Conservation (phyloP, 1,139 yeast genomes). For the Blastobotrys arbuscula region DNA sequence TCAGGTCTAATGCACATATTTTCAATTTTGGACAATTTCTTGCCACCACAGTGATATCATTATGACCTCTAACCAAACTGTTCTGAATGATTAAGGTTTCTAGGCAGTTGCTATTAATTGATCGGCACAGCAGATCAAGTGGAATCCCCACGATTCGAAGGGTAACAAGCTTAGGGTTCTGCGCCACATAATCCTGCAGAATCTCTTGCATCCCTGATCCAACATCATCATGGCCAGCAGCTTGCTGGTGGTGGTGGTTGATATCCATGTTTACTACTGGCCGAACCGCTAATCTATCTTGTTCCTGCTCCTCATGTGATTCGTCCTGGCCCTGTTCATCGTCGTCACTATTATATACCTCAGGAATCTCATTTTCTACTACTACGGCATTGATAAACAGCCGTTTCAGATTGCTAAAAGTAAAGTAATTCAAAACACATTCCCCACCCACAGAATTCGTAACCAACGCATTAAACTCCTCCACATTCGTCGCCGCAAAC, state of each 20-base stretch:
- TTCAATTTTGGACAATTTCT: not conserved
- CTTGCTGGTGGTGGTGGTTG: not conserved
- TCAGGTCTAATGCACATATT: conserved; percentile 4
- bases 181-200: conserved; percentile 1
- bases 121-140: not conserved
- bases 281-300: too few species aligned
- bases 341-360: not conserved
- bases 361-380: not conserved
- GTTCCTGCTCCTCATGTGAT: not conserved
- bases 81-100: conserved; percentile 3
- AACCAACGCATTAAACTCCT: not conserved
- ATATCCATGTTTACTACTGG: not conserved
- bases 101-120: not conserved
- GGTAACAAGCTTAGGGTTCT: conserved; percentile 4
- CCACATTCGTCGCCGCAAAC: conserved; percentile 6
- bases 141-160: conserved; percentile 7
- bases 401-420: not conserved
- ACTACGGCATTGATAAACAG: not conserved
- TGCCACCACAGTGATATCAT: conserved; percentile 5
- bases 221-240: too few species aligned
- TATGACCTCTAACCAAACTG: not conserved
- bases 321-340: not conserved
- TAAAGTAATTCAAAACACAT: conserved; percentile 3
- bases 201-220: not conserved
- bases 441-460: not conserved